phyloP scores from a whole-genome alignment of 1,284 basidiomycete genomes.

The Moesziomyces sp. region DNA sequence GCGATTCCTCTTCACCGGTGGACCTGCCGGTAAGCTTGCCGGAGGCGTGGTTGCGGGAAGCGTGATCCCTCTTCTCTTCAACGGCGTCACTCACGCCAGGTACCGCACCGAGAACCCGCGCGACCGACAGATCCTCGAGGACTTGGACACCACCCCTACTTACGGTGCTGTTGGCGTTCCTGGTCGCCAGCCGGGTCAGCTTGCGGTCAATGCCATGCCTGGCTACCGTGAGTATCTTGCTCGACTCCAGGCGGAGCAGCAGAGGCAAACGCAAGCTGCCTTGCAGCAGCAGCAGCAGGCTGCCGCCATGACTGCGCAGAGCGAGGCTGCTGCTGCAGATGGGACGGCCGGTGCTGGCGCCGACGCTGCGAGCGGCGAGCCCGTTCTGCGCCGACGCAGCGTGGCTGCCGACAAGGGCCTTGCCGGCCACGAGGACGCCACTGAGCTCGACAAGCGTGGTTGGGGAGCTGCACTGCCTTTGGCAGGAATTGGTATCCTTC shows the following conservation, averaged over 20 bases:
- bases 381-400: conserved; percentile 23
- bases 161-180: conserved; percentile 45
- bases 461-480: conserved; percentile 2
- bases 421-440: not conserved
- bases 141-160: conserved; percentile 27
- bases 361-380: not conserved
- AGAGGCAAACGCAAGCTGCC: not conserved
- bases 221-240: conserved; percentile 21
- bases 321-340: conserved; percentile 2
- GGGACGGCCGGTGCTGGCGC: not conserved
- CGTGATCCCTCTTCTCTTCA: conserved; percentile 7
- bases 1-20: conserved; percentile 22
- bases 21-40: conserved; percentile 5
- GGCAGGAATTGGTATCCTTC: not conserved
- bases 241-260: conserved; percentile 12
- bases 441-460: conserved; percentile 15
- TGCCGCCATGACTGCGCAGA: not conserved
- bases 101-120: conserved; percentile 21
- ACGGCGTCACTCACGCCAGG: conserved; percentile 19
- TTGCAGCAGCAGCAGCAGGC: conserved; percentile 8
- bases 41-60: conserved; percentile 12
- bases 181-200: conserved; percentile 26
- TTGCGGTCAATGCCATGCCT: conserved; percentile 38
- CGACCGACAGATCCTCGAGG: conserved; percentile 28
- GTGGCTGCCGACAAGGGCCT: not conserved